phyloP scores from a whole-genome alignment of 495 filamentous ascomycete species.

The Chaetomium tenue region DNA sequence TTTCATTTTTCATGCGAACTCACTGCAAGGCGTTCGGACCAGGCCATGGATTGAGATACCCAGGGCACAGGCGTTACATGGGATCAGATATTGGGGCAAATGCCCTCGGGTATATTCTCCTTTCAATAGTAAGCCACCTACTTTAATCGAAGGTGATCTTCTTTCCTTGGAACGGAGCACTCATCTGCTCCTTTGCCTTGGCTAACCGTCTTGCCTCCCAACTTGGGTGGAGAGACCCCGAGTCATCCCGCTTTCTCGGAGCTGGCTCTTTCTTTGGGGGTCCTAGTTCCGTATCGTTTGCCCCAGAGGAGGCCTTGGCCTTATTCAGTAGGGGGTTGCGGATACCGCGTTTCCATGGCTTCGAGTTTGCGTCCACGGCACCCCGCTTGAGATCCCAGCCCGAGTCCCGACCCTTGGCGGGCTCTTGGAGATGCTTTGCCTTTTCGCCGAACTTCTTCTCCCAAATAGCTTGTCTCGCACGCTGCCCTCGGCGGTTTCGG shows the following conservation, averaged over 20 bases:
- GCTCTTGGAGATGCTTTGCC: conserved; percentile 34
- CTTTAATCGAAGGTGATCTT: conserved; percentile 84
- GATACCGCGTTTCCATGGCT: conserved; percentile 50
- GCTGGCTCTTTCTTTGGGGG: conserved; percentile 12
- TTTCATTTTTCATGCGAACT: not conserved
- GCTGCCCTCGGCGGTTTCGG: conserved; percentile 89
- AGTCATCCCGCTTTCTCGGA: conserved; percentile 55
- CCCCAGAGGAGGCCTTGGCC: conserved; percentile 5
- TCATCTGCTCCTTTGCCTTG: conserved; percentile 64
- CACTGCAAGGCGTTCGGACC: not conserved
- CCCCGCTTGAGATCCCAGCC: conserved; percentile 56
- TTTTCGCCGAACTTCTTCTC: conserved; percentile 77
- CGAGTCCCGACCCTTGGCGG: conserved; percentile 35
- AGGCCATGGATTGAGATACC: not conserved
- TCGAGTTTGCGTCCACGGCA: conserved; percentile 41
- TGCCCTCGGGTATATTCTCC: not conserved
- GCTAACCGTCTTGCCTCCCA: conserved; percentile 88
- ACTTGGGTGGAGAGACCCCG: conserved; percentile 75
- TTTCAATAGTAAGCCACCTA: not conserved
- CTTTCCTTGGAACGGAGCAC: conserved; percentile 73
- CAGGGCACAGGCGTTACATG: not conserved
- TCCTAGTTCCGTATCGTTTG: conserved; percentile 16
- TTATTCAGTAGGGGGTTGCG: conserved; percentile 29
- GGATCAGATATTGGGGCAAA: not conserved
- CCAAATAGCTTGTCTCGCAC: conserved; percentile 78